phyloP scores from a whole-genome alignment of 2,329 filamentous ascomycete species.

The Coniochaeta sp. region DNA sequence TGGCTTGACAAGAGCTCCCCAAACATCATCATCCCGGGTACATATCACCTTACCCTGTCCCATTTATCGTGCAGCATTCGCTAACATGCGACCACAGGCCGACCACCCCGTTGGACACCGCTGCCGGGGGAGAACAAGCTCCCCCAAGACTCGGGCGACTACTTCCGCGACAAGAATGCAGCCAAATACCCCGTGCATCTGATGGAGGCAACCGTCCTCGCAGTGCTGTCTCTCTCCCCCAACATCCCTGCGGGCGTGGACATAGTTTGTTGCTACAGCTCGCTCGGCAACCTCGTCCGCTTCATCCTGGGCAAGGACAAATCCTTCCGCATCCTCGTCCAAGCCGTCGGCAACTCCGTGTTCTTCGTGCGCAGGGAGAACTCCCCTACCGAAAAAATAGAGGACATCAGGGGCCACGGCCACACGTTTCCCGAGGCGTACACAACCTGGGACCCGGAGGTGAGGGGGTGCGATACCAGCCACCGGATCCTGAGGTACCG shows the following conservation, averaged over 20 bases:
- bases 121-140: slow-evolving; percentile 24
- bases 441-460: slow-evolving; percentile 53
- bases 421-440: slow-evolving; percentile 61
- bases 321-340: slow-evolving; percentile 51
- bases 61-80: no score
- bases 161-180: slow-evolving; percentile 48
- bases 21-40: slow-evolving; percentile 26
- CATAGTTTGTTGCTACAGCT: slow-evolving; percentile 53
- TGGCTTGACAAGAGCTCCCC: slow-evolving; percentile 22
- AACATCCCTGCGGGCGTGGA: slow-evolving; percentile 35
- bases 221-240: slow-evolving; percentile 27
- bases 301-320: slow-evolving; percentile 39
- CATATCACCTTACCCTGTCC: neutral
- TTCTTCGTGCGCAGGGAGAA: slow-evolving; percentile 59
- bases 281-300: slow-evolving; percentile 52
- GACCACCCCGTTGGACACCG: slow-evolving; percentile 43
- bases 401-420: slow-evolving; percentile 51
- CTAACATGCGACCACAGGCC: slow-evolving; percentile 29
- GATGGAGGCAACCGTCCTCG: slow-evolving; percentile 38
- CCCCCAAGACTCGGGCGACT: slow-evolving; percentile 37
- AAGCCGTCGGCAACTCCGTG: slow-evolving; percentile 47
- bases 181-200: slow-evolving; percentile 42
- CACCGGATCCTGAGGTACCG: slow-evolving; percentile 54
- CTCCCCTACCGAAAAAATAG: slow-evolving; percentile 48
- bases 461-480: slow-evolving; percentile 50